Conservation (phyloP, 2,329 filamentous ascomycete species). For the Monilinia fructigena region DNA sequence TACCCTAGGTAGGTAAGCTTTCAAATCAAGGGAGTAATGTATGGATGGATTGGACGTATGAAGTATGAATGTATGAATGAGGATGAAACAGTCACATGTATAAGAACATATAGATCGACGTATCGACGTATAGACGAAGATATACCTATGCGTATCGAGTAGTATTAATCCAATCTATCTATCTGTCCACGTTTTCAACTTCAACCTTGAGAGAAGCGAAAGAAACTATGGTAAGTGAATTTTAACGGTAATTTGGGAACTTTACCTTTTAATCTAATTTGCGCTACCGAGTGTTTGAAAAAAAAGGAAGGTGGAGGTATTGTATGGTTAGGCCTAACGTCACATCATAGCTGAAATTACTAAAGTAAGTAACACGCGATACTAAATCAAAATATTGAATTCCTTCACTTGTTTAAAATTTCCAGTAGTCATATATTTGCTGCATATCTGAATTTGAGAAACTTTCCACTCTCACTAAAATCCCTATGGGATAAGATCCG, state of each 20-base stretch:
- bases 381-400: slow-evolving; percentile 1
- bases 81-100: no score
- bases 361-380: background rate
- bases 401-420: slow-evolving; percentile 9
- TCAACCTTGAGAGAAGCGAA: slow-evolving; percentile 4
- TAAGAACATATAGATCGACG: no score
- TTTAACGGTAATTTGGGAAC: slow-evolving; percentile 2
- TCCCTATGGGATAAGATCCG: slow-evolving; percentile 16
- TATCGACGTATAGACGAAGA: no score
- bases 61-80: no score
- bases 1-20: no score
- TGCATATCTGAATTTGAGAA: slow-evolving; percentile 34
- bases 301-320: background rate
- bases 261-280: slow-evolving; percentile 7
- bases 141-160: no score
- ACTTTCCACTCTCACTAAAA: slow-evolving; percentile 28
- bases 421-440: slow-evolving; percentile 25
- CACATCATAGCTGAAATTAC: slow-evolving; percentile 3
- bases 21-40: background rate
- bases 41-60: no score
- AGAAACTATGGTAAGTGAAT: background rate
- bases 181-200: background rate
- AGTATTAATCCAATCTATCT: no score
- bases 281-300: slow-evolving; percentile 7
- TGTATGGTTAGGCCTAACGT: background rate